Conservation (phyloP, 2,329 filamentous ascomycete genomes). For the Trichophyton simii region DNA sequence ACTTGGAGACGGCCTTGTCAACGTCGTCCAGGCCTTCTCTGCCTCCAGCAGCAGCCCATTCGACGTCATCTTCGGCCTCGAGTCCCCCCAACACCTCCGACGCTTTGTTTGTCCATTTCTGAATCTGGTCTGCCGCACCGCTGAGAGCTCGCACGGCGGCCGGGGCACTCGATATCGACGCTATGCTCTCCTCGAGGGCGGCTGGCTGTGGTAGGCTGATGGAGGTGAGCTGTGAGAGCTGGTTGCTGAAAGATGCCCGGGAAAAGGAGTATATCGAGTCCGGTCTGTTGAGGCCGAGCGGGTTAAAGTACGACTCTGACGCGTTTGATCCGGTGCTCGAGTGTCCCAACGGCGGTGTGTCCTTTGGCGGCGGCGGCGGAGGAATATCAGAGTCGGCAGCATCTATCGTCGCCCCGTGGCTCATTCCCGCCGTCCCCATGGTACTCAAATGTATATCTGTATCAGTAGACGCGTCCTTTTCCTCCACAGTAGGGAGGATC, state of each 20-base stretch:
- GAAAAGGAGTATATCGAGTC: slow-evolving; percentile 91
- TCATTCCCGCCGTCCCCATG: slow-evolving; percentile 10
- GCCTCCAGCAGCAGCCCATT: slow-evolving; percentile 87
- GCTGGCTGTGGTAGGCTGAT: slow-evolving; percentile 78
- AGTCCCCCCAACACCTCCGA: slow-evolving; percentile 77
- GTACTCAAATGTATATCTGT: slow-evolving; percentile 4
- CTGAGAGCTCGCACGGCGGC: slow-evolving; percentile 73
- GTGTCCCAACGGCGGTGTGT: slow-evolving; percentile 17
- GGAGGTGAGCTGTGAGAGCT: slow-evolving; percentile 82
- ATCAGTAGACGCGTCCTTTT: background rate
- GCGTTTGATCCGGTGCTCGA: slow-evolving; percentile 20
- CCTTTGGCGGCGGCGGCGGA: slow-evolving; percentile 26
- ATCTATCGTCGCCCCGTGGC: slow-evolving; percentile 13
- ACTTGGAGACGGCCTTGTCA: slow-evolving; percentile 61
- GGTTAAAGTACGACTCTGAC: slow-evolving; percentile 34
- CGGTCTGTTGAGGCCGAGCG: slow-evolving; percentile 45
- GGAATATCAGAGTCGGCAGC: slow-evolving; percentile 29
- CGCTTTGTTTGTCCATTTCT: slow-evolving; percentile 86
- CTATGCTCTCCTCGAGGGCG: slow-evolving; percentile 69
- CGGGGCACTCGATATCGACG: slow-evolving; percentile 70
- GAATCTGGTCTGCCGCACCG: slow-evolving; percentile 81
- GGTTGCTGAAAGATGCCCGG: slow-evolving; percentile 80
- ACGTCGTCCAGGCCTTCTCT: slow-evolving; percentile 43
- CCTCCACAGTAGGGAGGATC: slow-evolving; percentile 10
- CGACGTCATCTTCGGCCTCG: slow-evolving; percentile 91